Base-by-base conservation (phyloP, 2,329 filamentous ascomycete genomes). In the Fusarium ramigenum region DNA sequence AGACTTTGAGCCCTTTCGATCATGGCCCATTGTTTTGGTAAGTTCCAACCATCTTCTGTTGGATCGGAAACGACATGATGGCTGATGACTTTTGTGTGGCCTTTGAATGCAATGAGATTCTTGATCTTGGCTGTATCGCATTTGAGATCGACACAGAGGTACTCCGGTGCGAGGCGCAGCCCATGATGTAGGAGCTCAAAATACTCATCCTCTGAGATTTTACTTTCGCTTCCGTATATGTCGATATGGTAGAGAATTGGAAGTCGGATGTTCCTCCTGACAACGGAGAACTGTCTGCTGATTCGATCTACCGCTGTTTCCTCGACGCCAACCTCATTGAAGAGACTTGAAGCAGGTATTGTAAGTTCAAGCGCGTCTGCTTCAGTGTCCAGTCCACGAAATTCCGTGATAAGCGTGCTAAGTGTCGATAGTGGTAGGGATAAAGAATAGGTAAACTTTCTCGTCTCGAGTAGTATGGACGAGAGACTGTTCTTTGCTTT, bases 181-280 rank as follows among this genome's bases (percentile, higher is more conserved):
- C 64, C 64, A 18, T 67, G 62, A 7, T 42, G 4, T 0, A 67
- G 9, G 1, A 67, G 39, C 11, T 30, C 14, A 6, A 66, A 60
- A 3, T 66, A 67, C 2, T 28, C 23, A 1, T 53, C 34, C 9
- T 63, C 25, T 0, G 44, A n/a, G 4, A 25, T 18, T 1, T 7
- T 1, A 1, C 1, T 8, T 6, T 46, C 9, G 4, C 4, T 18
- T 1, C 6, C 4, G 1, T 28, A 3, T 0, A 3, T 18, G 3
- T 52, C 46, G 3, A 67, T 21, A n/a, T 46, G 44, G 2, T 60
- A 67, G 1, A 67, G 2, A 5, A 67, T 37, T 16, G 64, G 62
- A 14, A 67, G 39, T 6, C 53, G 6, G 0, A 66, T 7, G 1
- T 67, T 67, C 1, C 40, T 60, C 15, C 44, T 60, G 0, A 53